These are phyloP conservation scores for Protomyces gravidus DNA, from an alignment of 1,139 yeast genomes.

Conservation along the genomic window DNA sequence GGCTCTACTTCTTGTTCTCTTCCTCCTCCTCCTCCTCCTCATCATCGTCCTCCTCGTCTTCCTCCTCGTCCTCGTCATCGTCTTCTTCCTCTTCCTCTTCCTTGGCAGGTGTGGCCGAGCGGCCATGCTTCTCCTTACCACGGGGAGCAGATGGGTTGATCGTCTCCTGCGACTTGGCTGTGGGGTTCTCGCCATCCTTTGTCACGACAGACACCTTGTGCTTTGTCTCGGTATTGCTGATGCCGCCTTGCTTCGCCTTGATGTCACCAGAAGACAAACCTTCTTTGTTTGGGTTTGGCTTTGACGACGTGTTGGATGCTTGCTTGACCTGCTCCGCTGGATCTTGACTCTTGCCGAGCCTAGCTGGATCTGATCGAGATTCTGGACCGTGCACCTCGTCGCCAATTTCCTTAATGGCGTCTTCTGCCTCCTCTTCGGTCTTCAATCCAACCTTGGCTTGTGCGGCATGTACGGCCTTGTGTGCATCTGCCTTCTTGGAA, in stretches of 20 bases:
- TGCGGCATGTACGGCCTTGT: constrained; percentile 21
- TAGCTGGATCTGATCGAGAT: constrained; percentile 7
- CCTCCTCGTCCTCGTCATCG: background rate
- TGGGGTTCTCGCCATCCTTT: constrained; percentile 23
- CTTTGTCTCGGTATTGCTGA: constrained; percentile 24
- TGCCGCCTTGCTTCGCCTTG: constrained; percentile 23
- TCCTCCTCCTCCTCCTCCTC: constrained; percentile 28
- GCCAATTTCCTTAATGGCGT: constrained; percentile 8
- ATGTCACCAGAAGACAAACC: constrained; percentile 17
- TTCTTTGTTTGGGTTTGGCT: constrained; percentile 10
- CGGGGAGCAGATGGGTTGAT: constrained; percentile 15
- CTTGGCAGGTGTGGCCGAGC: background rate
- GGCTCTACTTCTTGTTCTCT: constrained; percentile 9
- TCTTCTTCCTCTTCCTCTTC: background rate
- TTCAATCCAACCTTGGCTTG: constrained; percentile 17
- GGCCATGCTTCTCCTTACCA: constrained; percentile 19
- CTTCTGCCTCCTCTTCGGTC: constrained; percentile 15
- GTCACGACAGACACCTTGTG: constrained; percentile 15
- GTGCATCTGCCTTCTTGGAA: constrained; percentile 17
- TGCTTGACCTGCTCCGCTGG: constrained; percentile 9
- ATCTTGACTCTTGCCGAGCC: constrained; percentile 6
- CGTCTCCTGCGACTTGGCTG: constrained; percentile 19
- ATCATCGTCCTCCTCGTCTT: constrained; percentile 5
- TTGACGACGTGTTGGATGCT: constrained; percentile 5
- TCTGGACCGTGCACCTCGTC: constrained; percentile 26